Conservation (phyloP, 805 yeast species). For the Pichia scutulata region DNA sequence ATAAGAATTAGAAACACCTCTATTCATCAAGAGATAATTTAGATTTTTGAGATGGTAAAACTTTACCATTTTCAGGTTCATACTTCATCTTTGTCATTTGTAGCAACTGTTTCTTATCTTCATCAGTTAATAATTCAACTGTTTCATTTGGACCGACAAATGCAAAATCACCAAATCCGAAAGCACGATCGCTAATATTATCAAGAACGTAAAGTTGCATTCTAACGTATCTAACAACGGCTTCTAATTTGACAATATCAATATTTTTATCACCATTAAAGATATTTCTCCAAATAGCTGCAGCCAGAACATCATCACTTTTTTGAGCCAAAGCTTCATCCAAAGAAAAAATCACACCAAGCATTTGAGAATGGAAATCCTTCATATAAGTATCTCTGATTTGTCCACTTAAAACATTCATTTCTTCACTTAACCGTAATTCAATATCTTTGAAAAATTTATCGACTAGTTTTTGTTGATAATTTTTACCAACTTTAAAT, state of each 20-base stretch:
- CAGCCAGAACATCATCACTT: constrained; percentile 62
- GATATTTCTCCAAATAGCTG: constrained; percentile 83
- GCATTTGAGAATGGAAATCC: constrained; percentile 82
- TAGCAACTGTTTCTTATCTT: constrained; percentile 51
- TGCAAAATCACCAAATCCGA: constrained; percentile 81
- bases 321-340: constrained; percentile 86
- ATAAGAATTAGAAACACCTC: background rate
- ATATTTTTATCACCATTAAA: constrained; percentile 78
- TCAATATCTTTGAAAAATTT: constrained; percentile 88
- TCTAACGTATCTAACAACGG: constrained; percentile 82
- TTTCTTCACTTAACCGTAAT: constrained; percentile 72
- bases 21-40: constrained; percentile 41
- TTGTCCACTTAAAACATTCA: constrained; percentile 74
- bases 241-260: constrained; percentile 79
- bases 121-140: constrained; percentile 61
- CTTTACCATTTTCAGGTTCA: constrained; percentile 38
- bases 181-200: constrained; percentile 82
- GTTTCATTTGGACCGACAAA: constrained; percentile 79
- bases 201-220: constrained; percentile 83
- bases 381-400: constrained; percentile 80
- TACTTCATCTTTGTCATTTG: constrained; percentile 45
- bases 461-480: constrained; percentile 88
- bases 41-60: constrained; percentile 56
- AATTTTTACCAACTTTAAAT: constrained; percentile 75
- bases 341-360: constrained; percentile 83